These are phyloP conservation scores for Cyclotella choctawhatcheeana DNA, from an alignment of 108 stramenopile species.

Conservation along the genomic window DNA sequence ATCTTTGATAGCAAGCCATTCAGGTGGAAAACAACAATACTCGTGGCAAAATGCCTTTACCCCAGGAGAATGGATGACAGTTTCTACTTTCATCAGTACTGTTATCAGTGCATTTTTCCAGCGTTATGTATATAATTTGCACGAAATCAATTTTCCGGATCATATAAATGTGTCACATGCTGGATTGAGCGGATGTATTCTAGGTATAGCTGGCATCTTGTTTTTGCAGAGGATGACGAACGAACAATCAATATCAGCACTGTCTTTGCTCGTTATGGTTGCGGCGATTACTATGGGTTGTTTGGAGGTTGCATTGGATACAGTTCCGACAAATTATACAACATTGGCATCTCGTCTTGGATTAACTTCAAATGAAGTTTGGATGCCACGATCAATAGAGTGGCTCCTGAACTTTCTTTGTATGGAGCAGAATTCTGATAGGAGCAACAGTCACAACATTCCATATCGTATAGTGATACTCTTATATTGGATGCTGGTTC, in stretches of 20 bases:
- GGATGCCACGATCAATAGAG: slow-evolving; percentile 21
- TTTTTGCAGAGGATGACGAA: slow-evolving; percentile 6
- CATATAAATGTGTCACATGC: slow-evolving; percentile 41
- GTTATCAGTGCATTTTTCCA: slow-evolving; percentile 37
- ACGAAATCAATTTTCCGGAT: slow-evolving; percentile 11
- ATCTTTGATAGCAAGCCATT: slow-evolving; percentile 2
- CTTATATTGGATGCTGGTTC: slow-evolving; percentile 23
- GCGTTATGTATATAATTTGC: slow-evolving; percentile 3
- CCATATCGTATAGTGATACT: slow-evolving; percentile 14
- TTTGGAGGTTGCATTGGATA: slow-evolving; percentile 28
- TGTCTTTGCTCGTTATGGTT: slow-evolving; percentile 5
- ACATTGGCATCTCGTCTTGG: no score
- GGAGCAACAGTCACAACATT: neutral
- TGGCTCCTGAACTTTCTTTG: slow-evolving; percentile 35
- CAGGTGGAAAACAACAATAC: no score
- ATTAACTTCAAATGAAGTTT: neutral
- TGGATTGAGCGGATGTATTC: slow-evolving; percentile 45
- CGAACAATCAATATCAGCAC: neutral
- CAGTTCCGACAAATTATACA: no score
- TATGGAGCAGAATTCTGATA: neutral
- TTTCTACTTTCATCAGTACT: slow-evolving; percentile 39
- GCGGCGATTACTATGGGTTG: slow-evolving; percentile 28
- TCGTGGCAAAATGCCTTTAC: slow-evolving; percentile 50
- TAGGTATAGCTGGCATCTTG: slow-evolving; percentile 16
- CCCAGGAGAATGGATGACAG: slow-evolving; percentile 52